phyloP scores from a whole-genome alignment of 1,284 basidiomycete genomes.

The Porodaedalea pini region DNA sequence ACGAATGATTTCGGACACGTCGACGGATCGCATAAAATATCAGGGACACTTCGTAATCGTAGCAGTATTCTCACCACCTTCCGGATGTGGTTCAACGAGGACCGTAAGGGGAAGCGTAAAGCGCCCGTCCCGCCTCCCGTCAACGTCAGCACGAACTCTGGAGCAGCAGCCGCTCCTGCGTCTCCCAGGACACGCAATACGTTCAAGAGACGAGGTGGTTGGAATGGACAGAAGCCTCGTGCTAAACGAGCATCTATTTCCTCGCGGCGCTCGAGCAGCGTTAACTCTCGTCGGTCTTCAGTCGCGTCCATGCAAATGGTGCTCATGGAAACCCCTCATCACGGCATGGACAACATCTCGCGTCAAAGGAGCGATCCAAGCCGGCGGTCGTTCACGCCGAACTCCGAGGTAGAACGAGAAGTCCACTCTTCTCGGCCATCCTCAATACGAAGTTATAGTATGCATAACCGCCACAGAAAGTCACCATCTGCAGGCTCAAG shows the following conservation, averaged over 20 bases:
- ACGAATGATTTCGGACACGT: conserved; percentile 30
- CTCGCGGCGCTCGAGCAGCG: conserved; percentile 75
- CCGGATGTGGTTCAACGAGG: conserved; percentile 77
- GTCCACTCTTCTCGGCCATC: conserved; percentile 71
- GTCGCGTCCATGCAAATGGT: conserved; percentile 60
- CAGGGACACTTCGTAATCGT: conserved; percentile 42
- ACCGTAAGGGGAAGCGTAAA: conserved; percentile 73
- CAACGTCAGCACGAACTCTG: conserved; percentile 2
- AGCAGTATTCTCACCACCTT: conserved; percentile 72
- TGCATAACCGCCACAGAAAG: conserved; percentile 59
- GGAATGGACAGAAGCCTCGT: conserved; percentile 42
- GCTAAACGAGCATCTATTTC: conserved; percentile 62
- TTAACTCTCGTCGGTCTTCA: conserved; percentile 74
- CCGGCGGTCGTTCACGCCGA: conserved; percentile 70
- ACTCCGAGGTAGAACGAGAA: conserved; percentile 59
- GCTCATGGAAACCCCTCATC: conserved; percentile 51
- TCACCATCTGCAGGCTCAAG: conserved; percentile 72
- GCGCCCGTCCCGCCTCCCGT: conserved; percentile 30
- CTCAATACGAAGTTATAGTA: conserved; percentile 65
- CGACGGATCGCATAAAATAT: neutral
- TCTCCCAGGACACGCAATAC: conserved; percentile 30
- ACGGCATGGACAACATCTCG: conserved; percentile 37
- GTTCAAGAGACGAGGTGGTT: conserved; percentile 43
- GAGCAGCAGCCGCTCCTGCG: conserved; percentile 10
- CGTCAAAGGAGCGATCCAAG: conserved; percentile 45